Evolutionary conservation across 1,139 yeast species (phyloP), one percentile per base, ranked within the genome.

Genomic region (Suhomyces taliae): DNA sequence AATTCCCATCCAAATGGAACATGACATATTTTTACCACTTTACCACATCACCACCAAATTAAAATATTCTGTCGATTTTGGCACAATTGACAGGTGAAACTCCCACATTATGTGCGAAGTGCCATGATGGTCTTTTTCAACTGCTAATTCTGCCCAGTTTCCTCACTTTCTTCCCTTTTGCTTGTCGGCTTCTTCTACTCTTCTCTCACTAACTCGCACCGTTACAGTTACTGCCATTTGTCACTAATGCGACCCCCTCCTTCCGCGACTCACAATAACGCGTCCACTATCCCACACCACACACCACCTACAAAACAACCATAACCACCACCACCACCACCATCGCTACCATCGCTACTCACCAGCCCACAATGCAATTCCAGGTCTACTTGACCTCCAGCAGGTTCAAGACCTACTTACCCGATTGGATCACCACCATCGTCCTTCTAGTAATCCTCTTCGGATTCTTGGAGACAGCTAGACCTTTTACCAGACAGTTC

Each of bases 391-490:
- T 53, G 32, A 41, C 51, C 33, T 48, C 56, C 10, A 12, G 49
- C 38, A 43, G 45, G 38, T 54, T 54, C 47, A 51, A 41, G 45
- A 41, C 44, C 44, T 52, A 48, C 34, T 33, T 49, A 8, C 56
- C 58, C 7, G 62, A 59, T 43, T 60, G 64, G 64, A 36, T 53
- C 27, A 45, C 53, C 26, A 56, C 54, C n/a, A 43, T 39, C 7
- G 54, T 46, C 12, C 55, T 61, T 34, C 36, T 56, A 11, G 47
- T 53, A 12, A 47, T 55, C 34, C 59, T 59, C 42, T 47, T 46
- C 41, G 45, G 40, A 32, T 60, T 48, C 58, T 76, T 66, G 52
- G 59, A 58, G 36, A 54, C 46, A 11, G 49, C 51, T 40, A 44
- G 43, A 26, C 65, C 65, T 5, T 59, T 57, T 40, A 42, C 46